phyloP scores from a whole-genome alignment of 495 filamentous ascomycete species.

The Neurospora sublineolata region DNA sequence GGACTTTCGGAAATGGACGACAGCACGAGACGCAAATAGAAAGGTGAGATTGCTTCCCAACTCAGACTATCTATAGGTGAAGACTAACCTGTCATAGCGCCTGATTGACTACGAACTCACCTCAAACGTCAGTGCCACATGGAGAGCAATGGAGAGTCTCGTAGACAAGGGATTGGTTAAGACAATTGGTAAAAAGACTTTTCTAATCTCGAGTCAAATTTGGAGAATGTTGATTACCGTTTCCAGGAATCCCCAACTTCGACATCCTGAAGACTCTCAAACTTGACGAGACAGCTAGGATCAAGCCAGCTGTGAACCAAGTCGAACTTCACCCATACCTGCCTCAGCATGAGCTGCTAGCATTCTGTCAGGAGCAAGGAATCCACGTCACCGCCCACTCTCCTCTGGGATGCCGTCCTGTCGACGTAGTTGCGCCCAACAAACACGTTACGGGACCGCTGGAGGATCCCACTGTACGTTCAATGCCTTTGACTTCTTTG shows the following conservation, averaged over 20 bases:
- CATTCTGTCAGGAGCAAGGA: constrained; percentile 39
- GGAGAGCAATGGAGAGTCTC: constrained; percentile 27
- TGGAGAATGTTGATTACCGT: not conserved
- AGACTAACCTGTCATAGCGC: constrained; percentile 4
- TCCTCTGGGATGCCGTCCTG: constrained; percentile 40
- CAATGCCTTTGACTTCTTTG: not conserved
- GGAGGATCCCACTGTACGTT: constrained; percentile 15
- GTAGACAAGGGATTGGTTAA: constrained; percentile 20
- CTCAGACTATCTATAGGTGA: not conserved
- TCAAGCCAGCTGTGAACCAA: constrained; percentile 29
- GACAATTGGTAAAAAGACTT: constrained; percentile 20
- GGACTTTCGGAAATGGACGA: constrained; percentile 14
- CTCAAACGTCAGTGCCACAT: constrained; percentile 21
- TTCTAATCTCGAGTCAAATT: not conserved
- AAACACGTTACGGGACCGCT: constrained; percentile 15
- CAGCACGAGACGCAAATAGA: constrained; percentile 25
- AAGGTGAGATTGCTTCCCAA: constrained; percentile 8
- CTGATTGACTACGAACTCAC: constrained; percentile 23
- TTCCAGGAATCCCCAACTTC: constrained; percentile 29
- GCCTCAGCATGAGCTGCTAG: constrained; percentile 37
- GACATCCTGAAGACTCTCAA: constrained; percentile 21
- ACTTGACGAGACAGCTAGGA: constrained; percentile 18
- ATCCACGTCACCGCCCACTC: constrained; percentile 58
- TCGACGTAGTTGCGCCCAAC: constrained; percentile 14
- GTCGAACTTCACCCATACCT: constrained; percentile 30